Evolutionary conservation across 225 moss, liverwort and hornwort genomes (phyloP), one percentile per base, ranked within the genome.

Genomic region (Bryoerythrophyllum caledonicum): DNA sequence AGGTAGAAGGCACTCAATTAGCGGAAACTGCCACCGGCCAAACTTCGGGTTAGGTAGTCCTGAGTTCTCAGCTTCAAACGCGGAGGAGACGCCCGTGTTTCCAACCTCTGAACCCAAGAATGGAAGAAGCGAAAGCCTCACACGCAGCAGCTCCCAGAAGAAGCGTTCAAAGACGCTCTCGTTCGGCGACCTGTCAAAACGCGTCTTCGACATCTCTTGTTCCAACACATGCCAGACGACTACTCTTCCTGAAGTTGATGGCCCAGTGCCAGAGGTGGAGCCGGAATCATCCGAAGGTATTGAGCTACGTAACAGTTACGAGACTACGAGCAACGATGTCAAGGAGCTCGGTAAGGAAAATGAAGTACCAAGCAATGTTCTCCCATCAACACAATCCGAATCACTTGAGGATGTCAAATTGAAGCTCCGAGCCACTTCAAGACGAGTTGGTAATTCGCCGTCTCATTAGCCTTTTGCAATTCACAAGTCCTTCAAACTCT

Each of bases 1-100:
- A 81, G 81, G 81, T 48, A 62, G 81, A 73, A 76, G 81, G 67
- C 81, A 81, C 61, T 81, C 81, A 25, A 67, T 81, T 51, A 71
- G 76, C 35, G 81, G 81, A 44, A 72, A 76, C 58, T 69, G 71
- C 53, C 72, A 76, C 51, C 60, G 77, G 67, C 71, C 81, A 14
- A 71, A 77, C 26, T 76, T 72, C 60, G 81, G 67, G n/a, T 53
- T 59, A 2, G 72, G 76, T 14, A 81, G 76, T 55, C 72, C 81
- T 32, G 76, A 81, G 38, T 77, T 71, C 55, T 38, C 76, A 17
- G 41, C 60, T 51, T 30, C 51, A 32, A 67, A 30, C 56, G 71
- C n/a, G 21, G 71, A 63, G 13, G 76, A 71, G 65, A 72, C 60
- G 54, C 76, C 67, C 49, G 27, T 76, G 49, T 72, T 65, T 72